A percentile compares a stretch with the other conserved stretches of the same genome.
phyloP scores from a whole-genome alignment of 768 basidiomycete genomes.

The Termitomyces sp. region DNA sequence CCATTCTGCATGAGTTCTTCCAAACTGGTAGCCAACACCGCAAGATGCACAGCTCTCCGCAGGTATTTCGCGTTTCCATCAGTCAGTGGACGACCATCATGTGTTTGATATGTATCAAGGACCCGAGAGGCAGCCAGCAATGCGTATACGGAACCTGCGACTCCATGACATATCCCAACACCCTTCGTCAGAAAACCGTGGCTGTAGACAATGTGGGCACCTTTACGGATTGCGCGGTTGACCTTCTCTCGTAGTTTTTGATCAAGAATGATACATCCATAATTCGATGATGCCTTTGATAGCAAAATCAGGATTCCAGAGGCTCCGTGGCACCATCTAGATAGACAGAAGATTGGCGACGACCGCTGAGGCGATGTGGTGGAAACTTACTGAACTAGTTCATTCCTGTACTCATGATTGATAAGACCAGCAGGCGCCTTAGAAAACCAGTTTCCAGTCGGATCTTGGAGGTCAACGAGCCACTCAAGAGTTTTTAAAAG shows the following conservation, averaged over 20 bases:
- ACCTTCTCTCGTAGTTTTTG: slow-evolving; percentile 21
- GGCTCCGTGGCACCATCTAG: slow-evolving; percentile 60
- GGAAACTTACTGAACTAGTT: slow-evolving; percentile 43
- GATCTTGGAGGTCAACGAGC: slow-evolving; percentile 39
- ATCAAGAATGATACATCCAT: slow-evolving; percentile 14
- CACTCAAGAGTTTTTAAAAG: slow-evolving; percentile 42
- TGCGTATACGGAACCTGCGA: slow-evolving; percentile 47
- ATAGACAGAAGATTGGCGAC: not conserved
- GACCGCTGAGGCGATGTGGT: not conserved
- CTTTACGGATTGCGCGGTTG: slow-evolving; percentile 27
- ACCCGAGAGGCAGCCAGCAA: slow-evolving; percentile 42
- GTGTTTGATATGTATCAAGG: slow-evolving; percentile 21
- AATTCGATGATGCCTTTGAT: slow-evolving; percentile 32
- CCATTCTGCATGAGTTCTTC: slow-evolving; percentile 26
- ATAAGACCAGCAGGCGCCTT: slow-evolving; percentile 23
- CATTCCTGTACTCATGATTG: slow-evolving; percentile 18
- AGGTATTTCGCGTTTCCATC: slow-evolving; percentile 3
- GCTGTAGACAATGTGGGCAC: slow-evolving; percentile 37
- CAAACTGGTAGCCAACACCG: slow-evolving; percentile 34
- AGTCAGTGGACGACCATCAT: not conserved
- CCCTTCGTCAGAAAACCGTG: slow-evolving; percentile 50
- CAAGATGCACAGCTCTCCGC: slow-evolving; percentile 38
- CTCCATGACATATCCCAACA: slow-evolving; percentile 55
- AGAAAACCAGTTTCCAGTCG: slow-evolving; percentile 47
- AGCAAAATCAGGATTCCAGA: slow-evolving; percentile 44